Conservation (phyloP, 73 alveolate species). For the Effrenium voratum region DNA sequence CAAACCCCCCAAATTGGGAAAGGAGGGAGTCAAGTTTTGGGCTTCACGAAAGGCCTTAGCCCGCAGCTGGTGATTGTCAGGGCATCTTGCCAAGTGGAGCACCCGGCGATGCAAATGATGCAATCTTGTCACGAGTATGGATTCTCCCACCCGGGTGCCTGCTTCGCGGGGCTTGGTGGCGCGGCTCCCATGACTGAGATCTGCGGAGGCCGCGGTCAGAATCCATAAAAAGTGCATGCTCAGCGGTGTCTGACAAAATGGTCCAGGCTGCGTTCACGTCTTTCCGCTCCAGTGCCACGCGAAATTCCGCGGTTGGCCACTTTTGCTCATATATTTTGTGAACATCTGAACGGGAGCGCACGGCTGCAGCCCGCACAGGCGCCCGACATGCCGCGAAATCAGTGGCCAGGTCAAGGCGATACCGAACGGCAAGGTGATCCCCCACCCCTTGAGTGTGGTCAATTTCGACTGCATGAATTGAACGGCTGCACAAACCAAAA, state of each 20-base stretch:
- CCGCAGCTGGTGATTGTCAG: neutral
- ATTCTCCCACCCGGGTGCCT: neutral
- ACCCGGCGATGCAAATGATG: neutral
- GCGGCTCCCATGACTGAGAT: neutral
- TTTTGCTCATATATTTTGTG: neutral
- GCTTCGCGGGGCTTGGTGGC: neutral
- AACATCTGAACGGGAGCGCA: neutral
- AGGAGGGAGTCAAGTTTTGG: neutral
- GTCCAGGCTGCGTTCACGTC: neutral
- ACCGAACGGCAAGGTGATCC: conserved; percentile 2
- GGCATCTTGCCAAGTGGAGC: neutral
- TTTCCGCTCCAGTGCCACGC: neutral
- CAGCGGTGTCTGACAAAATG: neutral
- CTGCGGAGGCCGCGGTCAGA: neutral
- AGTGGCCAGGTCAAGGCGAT: neutral
- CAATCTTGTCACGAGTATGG: neutral
- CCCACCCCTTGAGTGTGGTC: conserved; percentile 14
- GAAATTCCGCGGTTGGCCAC: neutral
- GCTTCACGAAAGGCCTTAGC: neutral
- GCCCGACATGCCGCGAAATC: neutral
- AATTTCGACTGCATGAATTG: neutral
- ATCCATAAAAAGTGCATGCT: neutral
- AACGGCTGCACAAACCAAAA: neutral
- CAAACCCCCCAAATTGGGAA: neutral
- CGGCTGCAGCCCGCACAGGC: neutral